Evolutionary conservation across 768 basidiomycete genomes (phyloP).

Genomic region (Dacryopinax primogenitus): DNA sequence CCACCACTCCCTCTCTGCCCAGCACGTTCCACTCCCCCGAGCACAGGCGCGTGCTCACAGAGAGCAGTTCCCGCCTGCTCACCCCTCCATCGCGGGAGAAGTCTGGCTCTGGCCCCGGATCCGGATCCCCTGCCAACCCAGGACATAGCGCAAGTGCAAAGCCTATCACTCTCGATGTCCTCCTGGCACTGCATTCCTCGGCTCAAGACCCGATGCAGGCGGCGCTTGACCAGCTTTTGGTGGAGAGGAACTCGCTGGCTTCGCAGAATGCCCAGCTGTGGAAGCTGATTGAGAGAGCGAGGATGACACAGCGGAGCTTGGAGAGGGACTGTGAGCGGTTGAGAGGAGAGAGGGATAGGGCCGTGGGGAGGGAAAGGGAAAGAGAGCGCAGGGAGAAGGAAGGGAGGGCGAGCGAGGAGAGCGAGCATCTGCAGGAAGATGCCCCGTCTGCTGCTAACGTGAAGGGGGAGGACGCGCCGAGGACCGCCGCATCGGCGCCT

Average conservation of each 20-base stretch:
- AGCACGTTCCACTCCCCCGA: neutral
- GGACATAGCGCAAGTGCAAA: neutral
- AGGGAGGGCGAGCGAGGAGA: neutral
- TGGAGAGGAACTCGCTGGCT: constrained; percentile 67
- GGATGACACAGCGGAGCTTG: constrained; percentile 63
- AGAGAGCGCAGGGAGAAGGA: neutral
- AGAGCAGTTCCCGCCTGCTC: neutral
- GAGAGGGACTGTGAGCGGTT: constrained; percentile 78
- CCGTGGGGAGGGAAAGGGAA: constrained; percentile 21
- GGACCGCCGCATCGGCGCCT: neutral
- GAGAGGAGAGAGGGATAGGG: constrained; percentile 63
- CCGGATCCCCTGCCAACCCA: neutral
- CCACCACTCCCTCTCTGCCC: neutral
- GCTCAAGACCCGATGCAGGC: constrained; percentile 17
- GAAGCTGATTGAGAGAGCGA: constrained; percentile 90
- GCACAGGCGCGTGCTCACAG: neutral
- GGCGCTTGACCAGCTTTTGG: constrained; percentile 64
- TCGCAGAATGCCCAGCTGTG: constrained; percentile 82
- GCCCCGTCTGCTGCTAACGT: too few relatives aligned
- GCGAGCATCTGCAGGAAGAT: neutral
- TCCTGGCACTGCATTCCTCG: constrained; percentile 21
- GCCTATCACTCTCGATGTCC: constrained; percentile 45
- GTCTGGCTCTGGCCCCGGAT: neutral
- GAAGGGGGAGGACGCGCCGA: neutral
- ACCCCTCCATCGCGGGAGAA: neutral